Evolutionary conservation across 805 yeast species (phyloP), one percentile per base, ranked within the genome.

Genomic region (Candida boleticola): DNA sequence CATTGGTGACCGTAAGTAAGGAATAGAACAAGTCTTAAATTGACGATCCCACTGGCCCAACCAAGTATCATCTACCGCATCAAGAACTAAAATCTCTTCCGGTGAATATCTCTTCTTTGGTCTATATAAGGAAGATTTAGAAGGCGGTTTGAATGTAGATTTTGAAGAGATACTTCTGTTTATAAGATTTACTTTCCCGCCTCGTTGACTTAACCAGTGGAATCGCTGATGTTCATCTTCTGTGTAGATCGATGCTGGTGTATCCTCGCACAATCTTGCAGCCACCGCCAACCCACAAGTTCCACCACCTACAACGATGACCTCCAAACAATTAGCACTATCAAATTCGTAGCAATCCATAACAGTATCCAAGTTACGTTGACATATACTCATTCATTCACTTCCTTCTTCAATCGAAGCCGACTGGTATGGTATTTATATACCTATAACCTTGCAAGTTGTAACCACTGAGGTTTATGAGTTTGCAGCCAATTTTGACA

Each of bases 201-300:
- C 63, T 39, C 71, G 46, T 39, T 61, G 63, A 32, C 51, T 58
- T 29, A 71, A 55, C 77, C 76, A 71, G 38, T 68, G 75, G 54
- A 71, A 69, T 34, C 77, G 47, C 48, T 69, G 75, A 46, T 71
- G 77, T 38, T 71, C 76, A 26, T 64, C 73, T 37, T 73, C 76
- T n/a, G 74, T 65, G 51, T 55, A 72, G 9, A 71, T 58, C 3
- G 75, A 64, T 2, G 70, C 70, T 1, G 77, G 75, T 20, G 61
- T 59, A 16, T 53, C 53, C 49, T 72, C 77, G 45, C 74, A 67
- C 29, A 72, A 55, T 38, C 76, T 51, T 5, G 76, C 61, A 6
- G 72, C 58, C 5, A 56, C 56, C 0, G 76, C 74, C 3, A 72
- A 52, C 1, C 72, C 73, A 51, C 74, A 69, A 1, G 76, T 68